Conservation (phyloP, 495 filamentous ascomycete species). For the Darksidea phi region DNA sequence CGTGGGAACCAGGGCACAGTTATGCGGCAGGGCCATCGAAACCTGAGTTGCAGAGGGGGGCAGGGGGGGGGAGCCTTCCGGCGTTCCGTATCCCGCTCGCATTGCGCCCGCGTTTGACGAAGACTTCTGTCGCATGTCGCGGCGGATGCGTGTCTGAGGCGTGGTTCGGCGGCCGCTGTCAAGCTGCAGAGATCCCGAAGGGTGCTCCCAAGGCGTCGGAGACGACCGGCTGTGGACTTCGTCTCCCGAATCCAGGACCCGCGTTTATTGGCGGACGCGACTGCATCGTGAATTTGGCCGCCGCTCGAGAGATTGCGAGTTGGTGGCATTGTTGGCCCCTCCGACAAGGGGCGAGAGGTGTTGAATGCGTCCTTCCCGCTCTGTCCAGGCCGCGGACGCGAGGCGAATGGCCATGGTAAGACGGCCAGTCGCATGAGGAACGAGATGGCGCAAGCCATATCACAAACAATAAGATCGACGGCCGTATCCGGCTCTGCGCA, state of each 20-base stretch:
- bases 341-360: background rate
- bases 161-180: slow-evolving; percentile 1
- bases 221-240: slow-evolving; percentile 15
- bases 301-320: background rate
- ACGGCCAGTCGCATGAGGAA: no score
- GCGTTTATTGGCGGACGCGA: slow-evolving; percentile 1
- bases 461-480: slow-evolving; percentile 5
- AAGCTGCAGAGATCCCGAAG: slow-evolving; percentile 5
- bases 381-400: no score
- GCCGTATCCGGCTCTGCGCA: slow-evolving; percentile 4
- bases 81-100: background rate
- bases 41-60: background rate
- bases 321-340: background rate
- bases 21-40: no score
- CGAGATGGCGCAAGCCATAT: background rate
- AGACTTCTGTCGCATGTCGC: background rate
- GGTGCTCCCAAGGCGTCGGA: slow-evolving; percentile 4
- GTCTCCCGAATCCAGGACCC: slow-evolving; percentile 19
- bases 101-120: background rate
- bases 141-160: background rate
- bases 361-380: no score
- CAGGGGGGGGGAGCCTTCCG: background rate
- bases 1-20: no score
- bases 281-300: background rate
- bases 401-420: no score